Base-by-base conservation (phyloP, 352 stramenopile genomes). In the Thalassiosira livingstoniorum region DNA sequence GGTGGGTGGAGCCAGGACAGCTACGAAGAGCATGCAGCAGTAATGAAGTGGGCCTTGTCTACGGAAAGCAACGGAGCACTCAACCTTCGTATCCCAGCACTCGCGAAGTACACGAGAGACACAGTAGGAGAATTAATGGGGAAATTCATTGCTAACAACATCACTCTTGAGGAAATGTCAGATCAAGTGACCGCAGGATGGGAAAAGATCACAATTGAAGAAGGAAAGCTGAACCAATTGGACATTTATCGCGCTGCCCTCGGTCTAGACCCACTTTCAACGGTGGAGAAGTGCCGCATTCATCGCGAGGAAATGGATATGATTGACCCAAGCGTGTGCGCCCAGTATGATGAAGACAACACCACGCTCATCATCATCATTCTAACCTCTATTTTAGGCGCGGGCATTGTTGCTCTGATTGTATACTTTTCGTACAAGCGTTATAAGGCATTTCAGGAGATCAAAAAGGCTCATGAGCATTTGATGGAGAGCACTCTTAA, bases 221-320 rank as follows among this genome's bases (percentile, higher is more conserved):
- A 80, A 7, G 75, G 80, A 11, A 77, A 77, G 42, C 60, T 87
- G 31, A 67, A 57, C 23, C 80, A 87, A 58, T 1, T 87, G 0
- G 25, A 80, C 21, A 81, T 65, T 32, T 87, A 87, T 47, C 37
- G 80, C 3, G 74, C 74, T 23, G 27, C 74, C 1, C 64, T 87
- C 42, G 73, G 74, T 55, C 34, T 75, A 53, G 54, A 87, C 53
- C 23, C 23, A 23, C 64, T 83, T 1, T 67, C 74, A 2, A 54
- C 73, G 27, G 58, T 68, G 15, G 64, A 87, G 11, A 64, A 79
- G 15, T 87, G 80, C 65, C 62, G 57, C 35, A 27, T 87, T 7
- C 75, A 84, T 43, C 66, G 80, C 27, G 31, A 72, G 37, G 73
- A 84, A 37, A 87, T 87, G 80, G 80, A 87, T 65, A 34, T 60